A percentile compares a stretch with the other conserved stretches of the same genome.
phyloP scores from a whole-genome alignment of 140 eudicot species.

The Ambrosia hybrid region DNA sequence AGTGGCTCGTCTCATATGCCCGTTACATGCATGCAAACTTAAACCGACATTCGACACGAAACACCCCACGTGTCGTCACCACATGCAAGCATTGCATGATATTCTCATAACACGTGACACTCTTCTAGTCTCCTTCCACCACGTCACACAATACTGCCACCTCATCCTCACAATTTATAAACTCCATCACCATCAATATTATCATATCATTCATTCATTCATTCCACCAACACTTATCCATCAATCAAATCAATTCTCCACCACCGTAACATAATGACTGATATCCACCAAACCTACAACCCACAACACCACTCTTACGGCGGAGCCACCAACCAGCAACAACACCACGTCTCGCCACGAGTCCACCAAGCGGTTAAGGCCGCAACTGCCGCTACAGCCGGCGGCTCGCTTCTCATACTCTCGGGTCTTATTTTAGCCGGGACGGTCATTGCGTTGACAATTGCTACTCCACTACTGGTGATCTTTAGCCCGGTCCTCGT shows the following conservation, averaged over 20 bases:
- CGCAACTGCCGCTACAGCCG: slow-evolving; percentile 43
- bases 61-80: slow-evolving; percentile 33
- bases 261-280: slow-evolving; percentile 22
- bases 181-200: background rate
- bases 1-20: background rate
- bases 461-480: slow-evolving; percentile 60
- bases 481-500: slow-evolving; percentile 64
- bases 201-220: background rate
- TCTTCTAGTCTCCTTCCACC: slow-evolving; percentile 13
- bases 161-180: slow-evolving; percentile 14
- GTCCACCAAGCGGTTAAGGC: slow-evolving; percentile 39
- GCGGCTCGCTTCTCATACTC: slow-evolving; percentile 49
- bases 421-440: slow-evolving; percentile 59
- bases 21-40: background rate
- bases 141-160: slow-evolving; percentile 29
- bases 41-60: slow-evolving; percentile 25
- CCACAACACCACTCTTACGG: slow-evolving; percentile 15
- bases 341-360: slow-evolving; percentile 26
- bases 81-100: slow-evolving; percentile 24
- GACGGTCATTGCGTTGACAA: slow-evolving; percentile 46
- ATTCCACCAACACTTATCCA: background rate
- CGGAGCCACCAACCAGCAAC: slow-evolving; percentile 22
- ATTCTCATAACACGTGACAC: slow-evolving; percentile 32
- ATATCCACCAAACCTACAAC: slow-evolving; percentile 21
- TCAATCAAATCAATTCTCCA: background rate